Evolutionary conservation across 148 eudicot genomes (phyloP).

Genomic region (Tetragonia tetragonoides): DNA sequence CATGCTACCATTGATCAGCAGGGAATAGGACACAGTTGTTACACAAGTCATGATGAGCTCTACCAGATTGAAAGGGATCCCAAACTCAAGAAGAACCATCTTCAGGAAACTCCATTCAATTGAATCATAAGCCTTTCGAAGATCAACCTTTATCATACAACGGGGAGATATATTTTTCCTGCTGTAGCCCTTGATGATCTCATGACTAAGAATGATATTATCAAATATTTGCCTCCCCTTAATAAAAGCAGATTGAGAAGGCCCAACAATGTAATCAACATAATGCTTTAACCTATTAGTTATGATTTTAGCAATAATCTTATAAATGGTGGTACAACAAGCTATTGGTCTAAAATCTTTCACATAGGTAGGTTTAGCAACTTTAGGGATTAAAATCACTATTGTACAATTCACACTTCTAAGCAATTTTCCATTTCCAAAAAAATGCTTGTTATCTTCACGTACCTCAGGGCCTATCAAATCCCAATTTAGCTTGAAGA

Average conservation of each 20-base stretch:
- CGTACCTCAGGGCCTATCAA: not conserved
- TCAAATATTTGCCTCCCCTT: not conserved
- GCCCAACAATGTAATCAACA: not conserved
- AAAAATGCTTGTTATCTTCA: not conserved
- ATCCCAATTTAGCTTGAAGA: not conserved
- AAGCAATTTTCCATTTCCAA: not conserved
- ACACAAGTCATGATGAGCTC: not conserved
- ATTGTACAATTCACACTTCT: not conserved
- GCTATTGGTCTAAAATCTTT: not conserved
- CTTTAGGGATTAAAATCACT: not conserved
- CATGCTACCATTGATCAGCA: not conserved
- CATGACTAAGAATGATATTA: not conserved
- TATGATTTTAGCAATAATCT: not conserved
- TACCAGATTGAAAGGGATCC: not conserved
- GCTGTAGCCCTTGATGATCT: not conserved
- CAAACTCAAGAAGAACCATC: not conserved
- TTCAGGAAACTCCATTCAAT: not conserved
- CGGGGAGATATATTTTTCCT: not conserved
- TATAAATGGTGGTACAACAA: not conserved
- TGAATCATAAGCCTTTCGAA: not conserved
- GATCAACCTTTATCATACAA: not conserved
- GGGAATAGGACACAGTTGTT: not conserved
- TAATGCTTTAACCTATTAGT: not conserved
- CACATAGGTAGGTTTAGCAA: not conserved
- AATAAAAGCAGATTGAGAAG: constrained; percentile 1